Conservation (phyloP, 2,329 filamentous ascomycete genomes). For the Fusarium heterosporum region DNA sequence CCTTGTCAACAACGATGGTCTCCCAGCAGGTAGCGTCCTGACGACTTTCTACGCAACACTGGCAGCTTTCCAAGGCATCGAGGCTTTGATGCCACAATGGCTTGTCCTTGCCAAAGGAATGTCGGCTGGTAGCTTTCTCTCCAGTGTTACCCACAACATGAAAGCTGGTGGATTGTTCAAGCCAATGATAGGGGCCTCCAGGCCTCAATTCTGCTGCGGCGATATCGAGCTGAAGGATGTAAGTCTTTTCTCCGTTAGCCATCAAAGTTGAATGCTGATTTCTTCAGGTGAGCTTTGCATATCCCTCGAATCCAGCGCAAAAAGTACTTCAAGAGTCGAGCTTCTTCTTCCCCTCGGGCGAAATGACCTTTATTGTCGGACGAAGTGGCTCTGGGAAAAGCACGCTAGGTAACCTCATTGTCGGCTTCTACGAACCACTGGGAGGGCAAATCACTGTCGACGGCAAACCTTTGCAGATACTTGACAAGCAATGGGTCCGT, state of each 20-base stretch:
- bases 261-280: conserved; percentile 1
- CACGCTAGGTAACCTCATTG: conserved; percentile 82
- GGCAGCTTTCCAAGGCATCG: conserved; percentile 79
- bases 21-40: conserved; percentile 74
- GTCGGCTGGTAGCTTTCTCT: conserved; percentile 75
- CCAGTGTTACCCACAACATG: conserved; percentile 55
- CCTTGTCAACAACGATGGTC: conserved; percentile 70
- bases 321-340: conserved; percentile 70
- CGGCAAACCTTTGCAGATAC: conserved; percentile 66
- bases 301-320: conserved; percentile 75
- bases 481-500: conserved; percentile 79
- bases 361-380: conserved; percentile 85
- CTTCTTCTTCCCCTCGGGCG: conserved; percentile 77
- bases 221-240: conserved; percentile 60
- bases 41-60: conserved; percentile 89
- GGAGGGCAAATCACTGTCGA: conserved; percentile 78
- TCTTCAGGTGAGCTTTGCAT: conserved; percentile 80
- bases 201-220: conserved; percentile 66
- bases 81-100: conserved; percentile 80
- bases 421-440: conserved; percentile 78
- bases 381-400: conserved; percentile 93
- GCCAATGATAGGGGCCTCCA: conserved; percentile 19
- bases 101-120: conserved; percentile 83
- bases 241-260: background rate
- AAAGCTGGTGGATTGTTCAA: background rate